A percentile compares a stretch with the other conserved stretches of the same genome.
phyloP scores from a whole-genome alignment of 306 rosid genomes.

The Pyrus betulifolia region DNA sequence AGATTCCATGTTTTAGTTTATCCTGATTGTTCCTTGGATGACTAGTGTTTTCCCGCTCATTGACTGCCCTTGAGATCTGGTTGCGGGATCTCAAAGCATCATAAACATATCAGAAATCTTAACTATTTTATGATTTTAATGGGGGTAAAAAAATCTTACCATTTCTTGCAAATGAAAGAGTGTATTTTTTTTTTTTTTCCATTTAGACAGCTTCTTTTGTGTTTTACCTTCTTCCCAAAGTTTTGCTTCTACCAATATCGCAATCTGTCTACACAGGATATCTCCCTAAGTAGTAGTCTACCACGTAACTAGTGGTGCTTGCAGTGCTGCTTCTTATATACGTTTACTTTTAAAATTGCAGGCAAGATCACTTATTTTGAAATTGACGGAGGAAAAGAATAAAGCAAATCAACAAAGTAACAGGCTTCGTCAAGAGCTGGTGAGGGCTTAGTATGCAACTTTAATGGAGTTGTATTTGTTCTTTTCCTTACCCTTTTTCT shows the following conservation, averaged over 20 bases:
- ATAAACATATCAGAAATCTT: not conserved
- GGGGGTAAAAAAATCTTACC: not conserved
- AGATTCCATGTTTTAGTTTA: not conserved
- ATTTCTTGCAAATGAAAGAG: not conserved
- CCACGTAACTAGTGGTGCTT: not conserved
- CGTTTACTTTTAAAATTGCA: conserved; percentile 30
- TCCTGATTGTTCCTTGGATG: not conserved
- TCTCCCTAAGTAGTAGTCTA: not conserved
- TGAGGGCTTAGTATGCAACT: conserved; percentile 26
- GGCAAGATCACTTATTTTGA: conserved; percentile 62
- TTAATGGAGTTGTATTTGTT: not conserved
- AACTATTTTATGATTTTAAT: not conserved
- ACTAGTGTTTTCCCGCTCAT: not conserved
- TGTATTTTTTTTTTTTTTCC: not conserved
- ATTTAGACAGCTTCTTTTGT: not conserved
- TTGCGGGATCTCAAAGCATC: not conserved
- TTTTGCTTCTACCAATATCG: not conserved
- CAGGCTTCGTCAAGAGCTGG: conserved; percentile 87
- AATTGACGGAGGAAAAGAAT: conserved; percentile 68
- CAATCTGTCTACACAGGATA: not conserved
- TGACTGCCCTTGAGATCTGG: not conserved
- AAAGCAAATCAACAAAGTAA: conserved; percentile 54
- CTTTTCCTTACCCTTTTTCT: not conserved
- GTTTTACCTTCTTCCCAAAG: not conserved
- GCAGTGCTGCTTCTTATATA: not conserved